These are phyloP conservation scores for Cicer bijugum DNA, from an alignment of 306 rosid genomes.

Conservation along the genomic window DNA sequence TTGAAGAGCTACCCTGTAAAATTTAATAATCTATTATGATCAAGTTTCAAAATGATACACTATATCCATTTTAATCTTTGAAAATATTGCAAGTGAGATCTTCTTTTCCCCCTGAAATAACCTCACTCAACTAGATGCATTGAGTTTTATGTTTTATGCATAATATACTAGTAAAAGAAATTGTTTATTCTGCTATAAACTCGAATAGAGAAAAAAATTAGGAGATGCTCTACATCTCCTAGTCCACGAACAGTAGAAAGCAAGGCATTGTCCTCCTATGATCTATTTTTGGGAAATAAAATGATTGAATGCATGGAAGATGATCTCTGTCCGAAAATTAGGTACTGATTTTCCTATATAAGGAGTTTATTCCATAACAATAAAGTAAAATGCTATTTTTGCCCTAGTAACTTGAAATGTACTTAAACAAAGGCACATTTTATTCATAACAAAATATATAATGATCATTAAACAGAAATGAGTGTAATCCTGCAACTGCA, in stretches of 20 bases:
- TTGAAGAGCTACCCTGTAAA: conserved; percentile 2
- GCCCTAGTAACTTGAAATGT: too few species aligned
- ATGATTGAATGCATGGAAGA: background rate
- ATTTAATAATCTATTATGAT: background rate
- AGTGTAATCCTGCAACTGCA: too few species aligned
- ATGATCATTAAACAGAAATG: background rate
- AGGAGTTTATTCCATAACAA: too few species aligned
- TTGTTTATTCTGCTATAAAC: background rate
- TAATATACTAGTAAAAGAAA: conserved; percentile 15
- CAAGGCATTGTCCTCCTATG: background rate
- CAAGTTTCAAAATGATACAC: conserved; percentile 22
- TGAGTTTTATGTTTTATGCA: conserved; percentile 6
- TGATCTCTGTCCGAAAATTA: background rate
- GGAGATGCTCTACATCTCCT: background rate
- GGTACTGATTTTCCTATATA: too few species aligned
- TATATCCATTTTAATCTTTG: conserved; percentile 16
- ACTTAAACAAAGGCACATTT: too few species aligned
- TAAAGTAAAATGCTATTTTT: too few species aligned
- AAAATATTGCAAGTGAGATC: background rate
- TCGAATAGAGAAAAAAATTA: background rate
- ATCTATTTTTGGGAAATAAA: background rate
- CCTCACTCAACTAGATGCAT: background rate
- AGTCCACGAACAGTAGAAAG: background rate
- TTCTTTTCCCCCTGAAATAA: background rate
- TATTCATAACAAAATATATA: background rate